Base-by-base conservation (phyloP, 148 eudicot genomes). In the Rhododendron vialii region DNA sequence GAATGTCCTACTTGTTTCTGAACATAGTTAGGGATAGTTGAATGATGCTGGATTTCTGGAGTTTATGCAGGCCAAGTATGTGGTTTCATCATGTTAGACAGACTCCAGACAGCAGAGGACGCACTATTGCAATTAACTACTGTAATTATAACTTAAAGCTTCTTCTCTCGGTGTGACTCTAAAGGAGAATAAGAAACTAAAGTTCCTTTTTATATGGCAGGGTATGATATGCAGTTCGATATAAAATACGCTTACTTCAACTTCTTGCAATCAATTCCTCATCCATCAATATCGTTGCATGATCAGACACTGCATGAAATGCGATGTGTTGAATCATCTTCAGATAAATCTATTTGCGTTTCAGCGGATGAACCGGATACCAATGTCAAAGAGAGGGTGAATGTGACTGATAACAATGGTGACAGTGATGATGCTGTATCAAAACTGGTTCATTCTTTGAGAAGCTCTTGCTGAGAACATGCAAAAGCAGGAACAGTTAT, bases 151-250 rank as follows among this genome's bases (percentile, higher is more conserved):
- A 74, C 36, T 59, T 20, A 7, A 14, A 15, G 20, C 67, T 26
- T 35, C 59, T 59, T 77, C 63, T 71, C 36, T 59, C 79, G 38
- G 12, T 80, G 53, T 84, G 22, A 35, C 81, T 74, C 65, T 28
- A 35, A 11, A n/a, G 47, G 47, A 59, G 41, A 63, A 22, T 26
- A 20, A 5, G 65, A 78, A 69, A 75, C 71, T 87, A 55, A 82
- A 83, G 43, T 17, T 67, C 12, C 53, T 87, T 43, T 28, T 50
- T 83, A 22, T 85, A 22, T 92, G 88, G 89, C 95, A 97, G 99
- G 99, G 99, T 97, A 97, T 87, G 98, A 97, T 90, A 97, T 97
- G 98, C 96, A 90, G 89, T 95, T 97, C 65, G 98, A 97, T 82
- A 88, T 94, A 81, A 97, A 95, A 87, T 97, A 95, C 79, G 98